Conservation (phyloP, 331 rosid species). For the Acacia pycnantha region DNA sequence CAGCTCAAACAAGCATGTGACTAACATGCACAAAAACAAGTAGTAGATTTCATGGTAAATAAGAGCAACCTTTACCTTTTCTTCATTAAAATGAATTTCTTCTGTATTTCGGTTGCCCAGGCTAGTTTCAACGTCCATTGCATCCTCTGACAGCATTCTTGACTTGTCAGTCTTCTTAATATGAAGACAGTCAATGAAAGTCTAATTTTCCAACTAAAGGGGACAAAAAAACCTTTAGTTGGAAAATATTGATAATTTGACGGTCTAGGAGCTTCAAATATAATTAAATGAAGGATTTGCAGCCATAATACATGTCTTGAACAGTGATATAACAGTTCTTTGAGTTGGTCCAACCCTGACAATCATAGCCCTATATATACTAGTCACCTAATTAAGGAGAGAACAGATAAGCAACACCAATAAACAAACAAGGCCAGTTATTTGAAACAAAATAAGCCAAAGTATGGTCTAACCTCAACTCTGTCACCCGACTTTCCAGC, state of each 20-base stretch:
- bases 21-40: slow-evolving; percentile 15
- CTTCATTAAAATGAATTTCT: slow-evolving; percentile 57
- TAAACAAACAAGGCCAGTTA: slow-evolving; percentile 19
- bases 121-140: slow-evolving; percentile 51
- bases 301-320: slow-evolving; percentile 52
- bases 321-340: slow-evolving; percentile 91
- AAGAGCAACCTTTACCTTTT: slow-evolving; percentile 47
- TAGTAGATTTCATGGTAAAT: slow-evolving; percentile 11
- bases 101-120: slow-evolving; percentile 40
- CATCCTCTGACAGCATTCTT: slow-evolving; percentile 80
- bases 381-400: slow-evolving; percentile 68
- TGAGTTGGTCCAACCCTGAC: slow-evolving; percentile 95
- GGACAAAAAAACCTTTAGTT: slow-evolving; percentile 13
- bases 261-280: not conserved
- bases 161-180: slow-evolving; percentile 87
- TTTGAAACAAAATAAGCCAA: not conserved
- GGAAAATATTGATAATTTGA: slow-evolving; percentile 10
- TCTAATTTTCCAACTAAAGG: slow-evolving; percentile 72
- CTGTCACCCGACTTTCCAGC: slow-evolving; percentile 95
- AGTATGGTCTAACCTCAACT: slow-evolving; percentile 70
- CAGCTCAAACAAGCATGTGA: slow-evolving; percentile 30
- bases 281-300: slow-evolving; percentile 7
- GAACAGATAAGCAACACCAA: slow-evolving; percentile 12
- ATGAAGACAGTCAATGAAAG: slow-evolving; percentile 93
- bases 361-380: slow-evolving; percentile 92